Evolutionary conservation across 2,329 filamentous ascomycete species (phyloP).

Genomic region (Phyllosticta citriasiana): DNA sequence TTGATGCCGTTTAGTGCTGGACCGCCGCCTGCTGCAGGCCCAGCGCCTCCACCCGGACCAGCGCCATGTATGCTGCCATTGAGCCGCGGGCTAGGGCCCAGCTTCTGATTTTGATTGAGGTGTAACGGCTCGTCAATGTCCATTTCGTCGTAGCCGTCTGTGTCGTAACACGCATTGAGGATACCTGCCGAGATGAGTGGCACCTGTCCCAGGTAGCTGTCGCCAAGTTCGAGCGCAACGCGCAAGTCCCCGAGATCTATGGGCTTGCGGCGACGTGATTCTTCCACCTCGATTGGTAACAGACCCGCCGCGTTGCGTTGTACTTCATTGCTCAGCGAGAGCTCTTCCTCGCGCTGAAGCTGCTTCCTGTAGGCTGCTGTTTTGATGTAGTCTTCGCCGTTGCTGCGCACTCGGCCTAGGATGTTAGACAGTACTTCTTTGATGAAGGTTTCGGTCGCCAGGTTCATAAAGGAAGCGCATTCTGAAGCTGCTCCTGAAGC

Average conservation of each 20-base stretch:
- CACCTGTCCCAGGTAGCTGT: conserved; percentile 67
- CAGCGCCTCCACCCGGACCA: not conserved
- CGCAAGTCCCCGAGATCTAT: conserved; percentile 70
- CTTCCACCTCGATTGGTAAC: conserved; percentile 71
- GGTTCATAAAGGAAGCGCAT: conserved; percentile 50
- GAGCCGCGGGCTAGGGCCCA: conserved; percentile 3
- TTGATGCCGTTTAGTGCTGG: conserved; percentile 15
- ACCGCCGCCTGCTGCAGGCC: conserved; percentile 10
- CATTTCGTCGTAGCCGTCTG: conserved; percentile 15
- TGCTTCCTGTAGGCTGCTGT: conserved; percentile 69
- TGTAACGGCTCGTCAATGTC: conserved; percentile 8
- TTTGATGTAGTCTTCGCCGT: conserved; percentile 52
- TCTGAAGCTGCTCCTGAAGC: conserved; percentile 42
- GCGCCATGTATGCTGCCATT: conserved; percentile 11
- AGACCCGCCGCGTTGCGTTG: conserved; percentile 65
- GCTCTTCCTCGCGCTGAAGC: conserved; percentile 65
- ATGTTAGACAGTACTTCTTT: conserved; percentile 50
- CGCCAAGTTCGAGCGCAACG: conserved; percentile 64
- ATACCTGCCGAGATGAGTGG: conserved; percentile 64
- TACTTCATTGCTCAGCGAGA: conserved; percentile 62
- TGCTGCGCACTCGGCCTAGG: conserved; percentile 44
- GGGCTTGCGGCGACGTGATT: conserved; percentile 59
- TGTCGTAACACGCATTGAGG: conserved; percentile 55
- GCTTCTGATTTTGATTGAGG: not conserved
- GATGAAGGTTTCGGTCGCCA: conserved; percentile 52